phyloP scores from a whole-genome alignment of 768 basidiomycete genomes.

The Rhizopogon rudus region DNA sequence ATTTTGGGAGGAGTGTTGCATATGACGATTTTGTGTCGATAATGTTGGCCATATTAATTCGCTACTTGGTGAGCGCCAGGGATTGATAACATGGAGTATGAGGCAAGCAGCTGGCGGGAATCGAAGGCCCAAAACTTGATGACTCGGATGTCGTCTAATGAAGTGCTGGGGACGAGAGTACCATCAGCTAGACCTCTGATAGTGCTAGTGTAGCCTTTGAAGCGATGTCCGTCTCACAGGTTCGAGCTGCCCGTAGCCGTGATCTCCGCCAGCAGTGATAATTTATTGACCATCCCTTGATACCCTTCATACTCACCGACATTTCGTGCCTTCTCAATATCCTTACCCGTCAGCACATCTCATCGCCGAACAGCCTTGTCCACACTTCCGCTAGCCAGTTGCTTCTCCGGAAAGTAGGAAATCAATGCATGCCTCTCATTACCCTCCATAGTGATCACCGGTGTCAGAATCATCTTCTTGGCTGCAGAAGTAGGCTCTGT shows the following conservation, averaged over 20 bases:
- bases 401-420: background rate
- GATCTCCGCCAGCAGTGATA: background rate
- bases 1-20: too few relatives aligned
- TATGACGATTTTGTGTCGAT: too few relatives aligned
- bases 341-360: background rate
- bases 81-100: background rate
- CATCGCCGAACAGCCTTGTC: constrained; percentile 4
- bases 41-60: too few relatives aligned
- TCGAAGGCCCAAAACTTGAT: too few relatives aligned
- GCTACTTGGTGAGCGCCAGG: too few relatives aligned
- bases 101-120: background rate
- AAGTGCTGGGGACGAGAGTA: too few relatives aligned
- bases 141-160: too few relatives aligned
- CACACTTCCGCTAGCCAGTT: constrained; percentile 1
- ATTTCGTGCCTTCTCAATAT: background rate
- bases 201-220: background rate
- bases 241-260: too few relatives aligned
- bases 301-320: background rate
- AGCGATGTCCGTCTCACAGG: background rate
- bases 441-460: too few relatives aligned
- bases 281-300: background rate
- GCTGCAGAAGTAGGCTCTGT: too few relatives aligned
- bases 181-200: too few relatives aligned
- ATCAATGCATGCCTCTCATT: background rate
- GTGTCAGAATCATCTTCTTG: too few relatives aligned